A percentile compares a stretch with the other conserved stretches of the same genome.
phyloP scores from a whole-genome alignment of 306 rosid species.

The Prunus kanzakura region DNA sequence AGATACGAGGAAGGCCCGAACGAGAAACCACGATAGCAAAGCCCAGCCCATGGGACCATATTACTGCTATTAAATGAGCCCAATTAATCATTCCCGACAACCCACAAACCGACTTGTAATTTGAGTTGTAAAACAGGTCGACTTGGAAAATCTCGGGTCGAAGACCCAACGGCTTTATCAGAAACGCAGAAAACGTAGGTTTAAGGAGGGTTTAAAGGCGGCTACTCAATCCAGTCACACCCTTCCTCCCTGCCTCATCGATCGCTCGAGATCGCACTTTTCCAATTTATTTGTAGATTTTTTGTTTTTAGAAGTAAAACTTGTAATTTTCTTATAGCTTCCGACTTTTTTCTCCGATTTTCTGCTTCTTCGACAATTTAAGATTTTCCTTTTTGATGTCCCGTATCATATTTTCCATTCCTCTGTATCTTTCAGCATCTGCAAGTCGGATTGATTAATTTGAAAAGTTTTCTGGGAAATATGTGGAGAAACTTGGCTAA shows the following conservation, averaged over 20 bases:
- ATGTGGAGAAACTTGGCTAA: conserved; percentile 69
- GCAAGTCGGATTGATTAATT: conserved; percentile 13
- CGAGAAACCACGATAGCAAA: too few relatives aligned
- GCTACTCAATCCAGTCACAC: conserved; percentile 18
- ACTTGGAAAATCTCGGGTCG: neutral
- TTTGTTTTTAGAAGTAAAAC: neutral
- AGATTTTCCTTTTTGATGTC: neutral
- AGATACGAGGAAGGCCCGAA: too few relatives aligned
- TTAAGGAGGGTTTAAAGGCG: conserved; percentile 75
- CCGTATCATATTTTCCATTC: neutral
- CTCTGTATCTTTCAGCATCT: conserved; percentile 10
- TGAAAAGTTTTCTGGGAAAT: neutral
- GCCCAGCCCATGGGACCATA: too few relatives aligned
- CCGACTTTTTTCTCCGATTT: neutral
- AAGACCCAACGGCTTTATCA: neutral
- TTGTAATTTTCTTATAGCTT: too few relatives aligned
- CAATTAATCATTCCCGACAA: too few relatives aligned
- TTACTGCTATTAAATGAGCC: too few relatives aligned
- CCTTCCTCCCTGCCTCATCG: neutral
- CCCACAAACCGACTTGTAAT: too few relatives aligned
- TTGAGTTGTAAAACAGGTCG: neutral
- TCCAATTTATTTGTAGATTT: neutral
- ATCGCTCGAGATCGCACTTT: neutral
- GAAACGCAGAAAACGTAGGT: conserved; percentile 32
- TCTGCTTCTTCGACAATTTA: neutral